A percentile compares a stretch with the other conserved stretches of the same genome.
These are phyloP conservation scores for Pseudopediastrum boryanum DNA, from an alignment of 139 green algal species.

Conservation along the genomic window DNA sequence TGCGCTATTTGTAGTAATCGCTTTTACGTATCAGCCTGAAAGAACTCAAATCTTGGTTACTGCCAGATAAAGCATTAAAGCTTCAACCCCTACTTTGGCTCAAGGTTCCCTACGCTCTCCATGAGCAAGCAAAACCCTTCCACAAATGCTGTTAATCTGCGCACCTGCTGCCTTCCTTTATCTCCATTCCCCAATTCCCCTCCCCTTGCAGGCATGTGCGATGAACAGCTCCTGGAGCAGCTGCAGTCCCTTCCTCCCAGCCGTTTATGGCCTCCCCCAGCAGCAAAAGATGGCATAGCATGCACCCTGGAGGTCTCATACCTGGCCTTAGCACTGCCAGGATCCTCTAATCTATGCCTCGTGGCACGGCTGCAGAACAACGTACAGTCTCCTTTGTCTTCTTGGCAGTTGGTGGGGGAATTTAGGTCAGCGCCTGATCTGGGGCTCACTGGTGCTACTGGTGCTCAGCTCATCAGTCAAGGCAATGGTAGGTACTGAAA, in stretches of 20 bases:
- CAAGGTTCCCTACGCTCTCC: no score
- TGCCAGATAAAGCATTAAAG: no score
- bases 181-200: no score
- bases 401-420: constrained; percentile 34
- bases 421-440: background rate
- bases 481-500: no score
- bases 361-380: constrained; percentile 22
- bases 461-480: constrained; percentile 2
- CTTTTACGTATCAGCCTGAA: no score
- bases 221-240: background rate
- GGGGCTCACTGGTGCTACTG: background rate
- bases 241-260: background rate
- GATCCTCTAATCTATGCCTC: constrained; percentile 5
- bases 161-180: no score
- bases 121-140: no score
- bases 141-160: no score
- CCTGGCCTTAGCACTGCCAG: constrained; percentile 18
- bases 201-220: no score
- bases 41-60: no score
- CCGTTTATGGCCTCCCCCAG: constrained; percentile 15
- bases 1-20: no score
- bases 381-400: constrained; percentile 17
- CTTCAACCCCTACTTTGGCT: no score
- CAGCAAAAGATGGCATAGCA: background rate
- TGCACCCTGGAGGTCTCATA: constrained; percentile 36